Base-by-base conservation (phyloP, 495 filamentous ascomycete species). In the Letharia lupina region DNA sequence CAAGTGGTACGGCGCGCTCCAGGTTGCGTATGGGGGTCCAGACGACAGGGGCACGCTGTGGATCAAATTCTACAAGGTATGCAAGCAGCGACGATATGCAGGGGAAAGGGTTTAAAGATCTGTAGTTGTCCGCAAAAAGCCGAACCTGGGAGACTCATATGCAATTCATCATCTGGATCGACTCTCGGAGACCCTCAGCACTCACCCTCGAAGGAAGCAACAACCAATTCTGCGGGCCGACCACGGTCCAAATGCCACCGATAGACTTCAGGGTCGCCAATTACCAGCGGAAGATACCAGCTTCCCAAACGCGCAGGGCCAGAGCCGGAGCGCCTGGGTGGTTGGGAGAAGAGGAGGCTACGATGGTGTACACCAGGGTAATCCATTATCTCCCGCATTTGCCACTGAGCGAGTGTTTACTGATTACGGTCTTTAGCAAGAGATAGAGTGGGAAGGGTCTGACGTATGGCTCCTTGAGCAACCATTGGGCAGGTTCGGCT, bases 61-160 rank as follows among this genome's bases (percentile, higher is more conserved):
- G 54, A 57, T 57, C 33, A 57, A 57, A 20, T 57, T 57, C 16
- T 57, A 35, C 54, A 35, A 57, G 33, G 54, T 57, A 57, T 37
- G 54, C 33, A 9, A 9, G 54, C 54, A 56, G 28, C 52, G 52
- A 16, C 10, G 6, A 33, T 28, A 28, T 56, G 52, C 52, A 33
- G 13, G 12, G 35, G 28, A 35, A 11, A 35, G 2, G 31, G 8
- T n/a, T 33, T 57, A 18, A 57, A 7, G 9, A 37, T 37, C 31
- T 10, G 9, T 11, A 57, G 54, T 20, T 37, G 54, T 18, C 0
- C 33, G 0, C 54, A 0, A 16, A 20, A 1, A 16, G 20, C 31
- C 54, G 10, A 20, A 20, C 5, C 31, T 3, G 31, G 1, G 16
- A 35, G 0, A 9, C 18, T 9, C 54, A 3, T 1, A 5, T 57